phyloP scores from a whole-genome alignment of 371 early-diverging fungal genomes.

The Apophysomyces elegans region DNA sequence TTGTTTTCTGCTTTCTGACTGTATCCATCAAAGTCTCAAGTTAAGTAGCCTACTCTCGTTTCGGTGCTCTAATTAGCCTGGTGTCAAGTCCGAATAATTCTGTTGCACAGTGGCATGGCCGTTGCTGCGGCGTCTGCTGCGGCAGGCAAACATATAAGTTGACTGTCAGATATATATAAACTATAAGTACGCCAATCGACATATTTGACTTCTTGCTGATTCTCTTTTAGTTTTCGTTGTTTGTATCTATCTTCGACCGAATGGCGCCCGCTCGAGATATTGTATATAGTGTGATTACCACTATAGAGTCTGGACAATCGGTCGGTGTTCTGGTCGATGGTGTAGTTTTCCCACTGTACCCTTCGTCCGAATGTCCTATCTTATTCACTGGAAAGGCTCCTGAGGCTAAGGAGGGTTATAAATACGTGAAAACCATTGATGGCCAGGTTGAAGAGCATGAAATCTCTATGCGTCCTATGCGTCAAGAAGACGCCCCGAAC shows the following conservation, averaged over 20 bases:
- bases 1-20: too few relatives aligned
- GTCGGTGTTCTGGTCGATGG: conserved; percentile 26
- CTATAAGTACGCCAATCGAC: neutral
- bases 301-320: neutral
- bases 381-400: conserved; percentile 26
- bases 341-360: conserved; percentile 15
- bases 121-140: conserved; percentile 1
- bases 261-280: neutral
- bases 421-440: conserved; percentile 10
- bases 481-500: conserved; percentile 15
- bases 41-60: too few relatives aligned
- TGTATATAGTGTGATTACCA: conserved; percentile 24
- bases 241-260: neutral
- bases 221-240: neutral
- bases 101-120: neutral
- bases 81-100: too few relatives aligned
- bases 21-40: too few relatives aligned
- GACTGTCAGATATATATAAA: too few relatives aligned
- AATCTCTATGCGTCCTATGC: conserved; percentile 15
- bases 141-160: neutral
- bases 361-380: conserved; percentile 5
- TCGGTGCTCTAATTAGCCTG: too few relatives aligned
- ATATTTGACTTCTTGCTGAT: neutral
- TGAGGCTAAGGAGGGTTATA: conserved; percentile 12
- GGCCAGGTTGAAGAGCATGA: conserved; percentile 12